These are phyloP conservation scores for Scleroderma citrinum DNA, from an alignment of 768 basidiomycete genomes.

Conservation along the genomic window DNA sequence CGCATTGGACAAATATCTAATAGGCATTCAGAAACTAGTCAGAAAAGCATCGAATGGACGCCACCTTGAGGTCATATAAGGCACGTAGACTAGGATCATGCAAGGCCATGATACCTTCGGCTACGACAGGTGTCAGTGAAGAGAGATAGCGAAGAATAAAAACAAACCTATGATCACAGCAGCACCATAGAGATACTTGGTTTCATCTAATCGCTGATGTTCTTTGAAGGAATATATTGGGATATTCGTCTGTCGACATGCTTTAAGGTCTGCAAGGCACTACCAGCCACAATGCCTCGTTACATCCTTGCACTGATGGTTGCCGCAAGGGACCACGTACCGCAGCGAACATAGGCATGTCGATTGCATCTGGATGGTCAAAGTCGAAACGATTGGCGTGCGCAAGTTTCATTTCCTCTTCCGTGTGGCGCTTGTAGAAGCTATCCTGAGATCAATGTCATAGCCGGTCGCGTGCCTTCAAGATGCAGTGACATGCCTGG, in stretches of 20 bases:
- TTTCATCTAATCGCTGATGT: slow-evolving; percentile 77
- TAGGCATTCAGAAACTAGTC: neutral
- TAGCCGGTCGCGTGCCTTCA: too few relatives aligned
- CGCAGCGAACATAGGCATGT: slow-evolving; percentile 79
- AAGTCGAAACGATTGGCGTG: slow-evolving; percentile 78
- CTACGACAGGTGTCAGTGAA: slow-evolving; percentile 28
- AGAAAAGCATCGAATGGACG: slow-evolving; percentile 1
- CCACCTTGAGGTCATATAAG: slow-evolving; percentile 88
- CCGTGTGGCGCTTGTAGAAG: slow-evolving; percentile 81
- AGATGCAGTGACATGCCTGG: slow-evolving; percentile 43
- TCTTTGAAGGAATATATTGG: slow-evolving; percentile 92
- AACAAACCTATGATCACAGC: slow-evolving; percentile 77
- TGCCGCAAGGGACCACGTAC: slow-evolving; percentile 37
- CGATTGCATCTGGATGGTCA: slow-evolving; percentile 90
- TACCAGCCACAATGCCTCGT: slow-evolving; percentile 24
- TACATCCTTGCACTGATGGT: neutral
- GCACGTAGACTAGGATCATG: slow-evolving; percentile 72
- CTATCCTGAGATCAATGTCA: slow-evolving; percentile 56
- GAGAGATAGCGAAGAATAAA: neutral
- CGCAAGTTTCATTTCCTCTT: slow-evolving; percentile 78
- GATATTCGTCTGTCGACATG: slow-evolving; percentile 78
- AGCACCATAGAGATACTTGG: slow-evolving; percentile 89
- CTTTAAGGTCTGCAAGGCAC: slow-evolving; percentile 84
- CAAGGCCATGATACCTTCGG: slow-evolving; percentile 90
- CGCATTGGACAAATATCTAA: slow-evolving; percentile 86